Base-by-base conservation (phyloP, 768 basidiomycete genomes). In the Boletellus ananas region DNA sequence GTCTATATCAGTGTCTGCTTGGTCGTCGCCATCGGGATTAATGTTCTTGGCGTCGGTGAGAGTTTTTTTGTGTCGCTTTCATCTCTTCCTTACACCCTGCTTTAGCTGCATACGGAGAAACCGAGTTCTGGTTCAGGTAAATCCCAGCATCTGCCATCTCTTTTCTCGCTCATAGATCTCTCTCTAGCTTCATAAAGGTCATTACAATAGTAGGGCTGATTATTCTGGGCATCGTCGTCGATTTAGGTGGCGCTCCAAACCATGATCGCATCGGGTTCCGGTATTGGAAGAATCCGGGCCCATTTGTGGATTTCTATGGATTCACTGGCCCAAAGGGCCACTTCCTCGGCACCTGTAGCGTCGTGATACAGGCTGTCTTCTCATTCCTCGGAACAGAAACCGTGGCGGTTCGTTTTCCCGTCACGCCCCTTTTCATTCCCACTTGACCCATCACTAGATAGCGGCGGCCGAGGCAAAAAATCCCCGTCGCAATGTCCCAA, bases 301-400 rank as follows among this genome's bases (percentile, higher is more conserved):
- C 83, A 0, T 79, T 85, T 56, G 71, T 69, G 1, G 69, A 82
- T 52, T 77, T 52, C 48, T 10, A 69, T 34, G 62, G 58, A 3
- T 67, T 72, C 36, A 46, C 58, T 23, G 83, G 82, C 1, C 48
- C 69, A 1, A 72, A 70, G 35, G 81, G 81, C 18, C 73, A 71
- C 23, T 84, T 84, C 71, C 60, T 75, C 12, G 72, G 72, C 5
- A 70, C 70, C 48, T 81, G 75, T 70, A 72, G 78, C 2, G 80
- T 80, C 41, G 72, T 79, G 47, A 75, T 72, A 9, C 79, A 82
- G 57, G 84, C 83, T 13, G 79, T 77, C 4, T 84, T 83, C 68
- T 74, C 79, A 12, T 83, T 73, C 63, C 72, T 78, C 25, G 83
- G 83, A 12, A 80, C 81, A 1, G 83, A 84, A 59, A 66, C 69